These are phyloP conservation scores for Pseudopithomyces chartarum DNA, from an alignment of 2,329 filamentous ascomycete species.

Conservation along the genomic window DNA sequence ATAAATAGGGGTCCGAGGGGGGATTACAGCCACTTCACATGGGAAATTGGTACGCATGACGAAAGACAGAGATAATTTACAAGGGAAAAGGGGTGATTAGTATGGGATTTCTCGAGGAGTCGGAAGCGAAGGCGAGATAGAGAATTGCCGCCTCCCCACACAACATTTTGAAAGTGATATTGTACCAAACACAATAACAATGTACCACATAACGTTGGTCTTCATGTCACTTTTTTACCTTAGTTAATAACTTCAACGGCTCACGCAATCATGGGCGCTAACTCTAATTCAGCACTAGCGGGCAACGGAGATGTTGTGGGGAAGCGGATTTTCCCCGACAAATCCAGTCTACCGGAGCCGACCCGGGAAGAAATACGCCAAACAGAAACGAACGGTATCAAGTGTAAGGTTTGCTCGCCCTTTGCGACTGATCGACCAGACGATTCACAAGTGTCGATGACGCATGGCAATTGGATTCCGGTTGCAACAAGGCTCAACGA, in stretches of 20 bases:
- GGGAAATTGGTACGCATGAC: conserved; percentile 20
- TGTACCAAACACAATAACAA: too few relatives aligned
- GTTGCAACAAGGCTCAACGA: too few relatives aligned
- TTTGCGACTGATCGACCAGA: too few relatives aligned
- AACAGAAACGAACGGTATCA: too few relatives aligned
- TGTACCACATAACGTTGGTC: too few relatives aligned
- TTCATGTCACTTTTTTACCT: too few relatives aligned
- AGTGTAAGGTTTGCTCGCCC: too few relatives aligned
- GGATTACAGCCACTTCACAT: conserved; percentile 21
- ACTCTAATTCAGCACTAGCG: background rate
- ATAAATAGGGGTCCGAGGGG: conserved; percentile 24
- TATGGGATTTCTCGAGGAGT: background rate
- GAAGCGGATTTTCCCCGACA: background rate
- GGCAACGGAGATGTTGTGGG: background rate
- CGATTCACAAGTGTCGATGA: too few relatives aligned
- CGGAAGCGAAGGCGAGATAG: background rate
- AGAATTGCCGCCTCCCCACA: too few relatives aligned
- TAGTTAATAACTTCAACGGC: too few relatives aligned
- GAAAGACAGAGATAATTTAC: background rate
- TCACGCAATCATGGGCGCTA: background rate
- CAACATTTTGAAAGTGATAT: too few relatives aligned
- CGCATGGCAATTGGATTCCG: too few relatives aligned
- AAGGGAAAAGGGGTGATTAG: background rate
- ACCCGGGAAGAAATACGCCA: background rate
- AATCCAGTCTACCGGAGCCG: background rate